A percentile compares a stretch with the other conserved stretches of the same genome.
phyloP scores from a whole-genome alignment of 2,329 filamentous ascomycete species.

The Arthrocladium fulminans region DNA sequence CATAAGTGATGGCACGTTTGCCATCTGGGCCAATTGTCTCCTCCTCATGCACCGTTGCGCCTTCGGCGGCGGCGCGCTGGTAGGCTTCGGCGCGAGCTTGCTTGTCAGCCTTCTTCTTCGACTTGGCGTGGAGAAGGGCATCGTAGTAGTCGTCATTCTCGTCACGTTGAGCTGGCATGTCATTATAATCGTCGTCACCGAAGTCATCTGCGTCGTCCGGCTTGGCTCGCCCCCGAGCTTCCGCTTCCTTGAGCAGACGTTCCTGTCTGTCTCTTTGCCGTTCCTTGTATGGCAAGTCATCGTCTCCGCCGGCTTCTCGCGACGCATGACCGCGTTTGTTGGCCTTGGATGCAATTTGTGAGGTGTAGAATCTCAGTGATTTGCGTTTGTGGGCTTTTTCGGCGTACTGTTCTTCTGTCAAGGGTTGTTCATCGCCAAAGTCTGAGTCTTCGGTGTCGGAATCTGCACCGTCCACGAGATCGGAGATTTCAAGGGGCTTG shows the following conservation, averaged over 20 bases:
- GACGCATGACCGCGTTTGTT: constrained; percentile 63
- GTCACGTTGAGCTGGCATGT: constrained; percentile 33
- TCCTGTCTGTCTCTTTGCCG: constrained; percentile 76
- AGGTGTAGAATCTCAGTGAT: constrained; percentile 93
- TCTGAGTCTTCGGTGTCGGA: constrained; percentile 63
- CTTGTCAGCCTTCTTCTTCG: constrained; percentile 59
- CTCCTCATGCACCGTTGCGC: constrained; percentile 54
- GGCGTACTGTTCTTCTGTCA: constrained; percentile 69
- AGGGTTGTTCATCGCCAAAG: constrained; percentile 78
- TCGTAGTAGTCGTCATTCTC: constrained; percentile 60
- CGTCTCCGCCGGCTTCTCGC: constrained; percentile 51
- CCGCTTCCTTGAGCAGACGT: constrained; percentile 79
- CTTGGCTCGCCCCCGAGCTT: constrained; percentile 64
- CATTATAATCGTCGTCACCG: constrained; percentile 31
- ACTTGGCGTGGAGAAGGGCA: constrained; percentile 58
- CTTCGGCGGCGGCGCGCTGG: constrained; percentile 45
- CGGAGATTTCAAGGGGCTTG: constrained; percentile 43
- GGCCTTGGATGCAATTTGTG: constrained; percentile 89
- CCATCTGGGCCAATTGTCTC: constrained; percentile 70
- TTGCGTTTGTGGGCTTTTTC: constrained; percentile 88
- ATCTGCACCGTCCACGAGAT: constrained; percentile 26
- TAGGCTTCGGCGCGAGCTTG: constrained; percentile 55
- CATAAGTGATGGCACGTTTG: constrained; percentile 85
- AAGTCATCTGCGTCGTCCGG: constrained; percentile 61
- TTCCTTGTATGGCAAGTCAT: constrained; percentile 71